Evolutionary conservation across 2,329 filamentous ascomycete genomes (phyloP).

Genomic region (Sarocladium oryzae): DNA sequence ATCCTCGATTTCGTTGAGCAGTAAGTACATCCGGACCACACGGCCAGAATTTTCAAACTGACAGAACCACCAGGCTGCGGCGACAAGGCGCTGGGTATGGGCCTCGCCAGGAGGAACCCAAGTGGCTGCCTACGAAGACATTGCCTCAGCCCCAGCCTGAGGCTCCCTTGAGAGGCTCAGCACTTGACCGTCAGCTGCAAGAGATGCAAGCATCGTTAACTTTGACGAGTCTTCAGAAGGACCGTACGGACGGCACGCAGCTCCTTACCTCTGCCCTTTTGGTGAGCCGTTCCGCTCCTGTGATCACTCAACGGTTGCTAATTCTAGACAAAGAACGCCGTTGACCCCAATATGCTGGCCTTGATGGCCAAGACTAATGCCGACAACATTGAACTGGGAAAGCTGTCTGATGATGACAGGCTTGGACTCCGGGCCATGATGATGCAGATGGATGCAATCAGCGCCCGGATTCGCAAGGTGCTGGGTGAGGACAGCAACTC

Average conservation of each 20-base stretch:
- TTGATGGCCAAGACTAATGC: slow-evolving; percentile 44
- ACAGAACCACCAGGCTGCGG: slow-evolving; percentile 23
- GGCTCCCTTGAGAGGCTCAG: slow-evolving; percentile 22
- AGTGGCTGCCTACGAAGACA: slow-evolving; percentile 17
- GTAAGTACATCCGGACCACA: slow-evolving; percentile 31
- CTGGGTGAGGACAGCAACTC: slow-evolving; percentile 24
- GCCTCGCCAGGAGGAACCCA: slow-evolving; percentile 22
- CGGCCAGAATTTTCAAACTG: slow-evolving; percentile 11
- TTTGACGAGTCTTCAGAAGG: slow-evolving; percentile 49
- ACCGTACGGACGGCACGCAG: slow-evolving; percentile 41
- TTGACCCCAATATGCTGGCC: slow-evolving; percentile 37
- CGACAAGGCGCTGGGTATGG: slow-evolving; percentile 33
- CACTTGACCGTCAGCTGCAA: slow-evolving; percentile 40
- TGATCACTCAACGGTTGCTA: slow-evolving; percentile 5
- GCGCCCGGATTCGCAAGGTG: slow-evolving; percentile 32
- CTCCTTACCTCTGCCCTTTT: slow-evolving; percentile 54
- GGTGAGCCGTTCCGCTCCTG: slow-evolving; percentile 38
- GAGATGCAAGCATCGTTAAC: slow-evolving; percentile 63
- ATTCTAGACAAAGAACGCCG: slow-evolving; percentile 32
- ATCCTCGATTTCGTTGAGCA: slow-evolving; percentile 66
- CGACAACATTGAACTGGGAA: slow-evolving; percentile 32
- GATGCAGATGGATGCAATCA: slow-evolving; percentile 39
- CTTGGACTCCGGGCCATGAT: slow-evolving; percentile 42
- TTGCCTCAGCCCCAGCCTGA: slow-evolving; percentile 13
- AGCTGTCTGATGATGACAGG: slow-evolving; percentile 36